A percentile compares a stretch with the other conserved stretches of the same genome.
phyloP scores from a whole-genome alignment of 2,329 filamentous ascomycete species.

The Lasiodiplodia citricola region DNA sequence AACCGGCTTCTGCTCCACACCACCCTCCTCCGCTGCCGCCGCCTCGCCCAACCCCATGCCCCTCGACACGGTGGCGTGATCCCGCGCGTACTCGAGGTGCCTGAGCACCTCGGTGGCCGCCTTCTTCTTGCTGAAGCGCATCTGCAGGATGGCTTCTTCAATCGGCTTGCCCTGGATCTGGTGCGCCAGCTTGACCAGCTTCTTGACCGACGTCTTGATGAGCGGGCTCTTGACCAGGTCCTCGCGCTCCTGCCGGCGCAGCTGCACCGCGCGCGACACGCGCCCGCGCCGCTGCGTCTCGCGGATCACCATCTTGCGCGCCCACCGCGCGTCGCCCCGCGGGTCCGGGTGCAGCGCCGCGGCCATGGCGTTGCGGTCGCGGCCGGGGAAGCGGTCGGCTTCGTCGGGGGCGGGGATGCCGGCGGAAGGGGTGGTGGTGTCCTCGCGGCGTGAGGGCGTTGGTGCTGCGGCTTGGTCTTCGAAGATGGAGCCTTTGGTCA shows the following conservation, averaged over 20 bases:
- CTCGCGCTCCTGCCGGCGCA: slow-evolving; percentile 70
- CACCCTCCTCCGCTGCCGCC: slow-evolving; percentile 18
- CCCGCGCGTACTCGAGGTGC: slow-evolving; percentile 80
- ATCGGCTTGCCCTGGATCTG: slow-evolving; percentile 95
- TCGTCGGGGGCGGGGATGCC: background rate
- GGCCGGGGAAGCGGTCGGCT: slow-evolving; percentile 27
- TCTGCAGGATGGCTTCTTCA: slow-evolving; percentile 91
- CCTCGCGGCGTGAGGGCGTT: slow-evolving; percentile 28
- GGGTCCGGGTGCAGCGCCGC: slow-evolving; percentile 78
- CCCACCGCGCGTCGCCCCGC: slow-evolving; percentile 71
- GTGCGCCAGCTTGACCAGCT: slow-evolving; percentile 81
- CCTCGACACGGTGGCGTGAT: slow-evolving; percentile 76
- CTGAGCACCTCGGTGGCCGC: slow-evolving; percentile 78
- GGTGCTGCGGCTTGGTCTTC: slow-evolving; percentile 42
- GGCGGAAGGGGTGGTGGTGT: slow-evolving; percentile 21
- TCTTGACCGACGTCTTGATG: slow-evolving; percentile 88
- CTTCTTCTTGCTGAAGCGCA: slow-evolving; percentile 95
- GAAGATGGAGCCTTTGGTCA: slow-evolving; percentile 60
- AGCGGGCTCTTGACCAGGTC: slow-evolving; percentile 67
- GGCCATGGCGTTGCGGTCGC: slow-evolving; percentile 60
- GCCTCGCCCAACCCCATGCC: slow-evolving; percentile 77
- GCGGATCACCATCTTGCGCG: slow-evolving; percentile 82
- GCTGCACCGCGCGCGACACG: slow-evolving; percentile 67
- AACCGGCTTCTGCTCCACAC: slow-evolving; percentile 44
- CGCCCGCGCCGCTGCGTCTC: slow-evolving; percentile 72